phyloP scores from a whole-genome alignment of 257 asterid species.

The Nicotiana undulata region DNA sequence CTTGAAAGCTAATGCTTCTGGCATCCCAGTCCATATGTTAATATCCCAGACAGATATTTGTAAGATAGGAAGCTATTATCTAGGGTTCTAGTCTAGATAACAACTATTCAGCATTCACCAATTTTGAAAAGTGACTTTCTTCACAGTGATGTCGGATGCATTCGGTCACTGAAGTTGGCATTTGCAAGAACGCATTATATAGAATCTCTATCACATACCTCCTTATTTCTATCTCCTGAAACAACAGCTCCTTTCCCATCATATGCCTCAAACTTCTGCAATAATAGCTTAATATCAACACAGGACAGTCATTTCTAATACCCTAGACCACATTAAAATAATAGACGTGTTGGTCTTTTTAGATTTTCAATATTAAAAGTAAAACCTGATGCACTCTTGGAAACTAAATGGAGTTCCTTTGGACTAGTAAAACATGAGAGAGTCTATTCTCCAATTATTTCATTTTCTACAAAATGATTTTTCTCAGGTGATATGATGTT shows the following conservation, averaged over 20 bases:
- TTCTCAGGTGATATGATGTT: background rate
- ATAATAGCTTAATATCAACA: background rate
- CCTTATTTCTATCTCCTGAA: conserved; percentile 82
- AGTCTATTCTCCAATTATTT: background rate
- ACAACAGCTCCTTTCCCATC: conserved; percentile 65
- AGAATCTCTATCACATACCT: conserved; percentile 39
- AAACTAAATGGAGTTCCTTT: background rate
- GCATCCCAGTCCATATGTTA: background rate
- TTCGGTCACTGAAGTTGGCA: background rate
- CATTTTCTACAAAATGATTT: background rate
- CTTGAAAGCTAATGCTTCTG: background rate
- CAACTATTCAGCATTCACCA: background rate
- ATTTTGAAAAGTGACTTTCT: background rate
- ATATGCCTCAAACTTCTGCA: conserved; percentile 91
- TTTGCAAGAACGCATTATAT: background rate
- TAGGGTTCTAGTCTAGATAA: background rate
- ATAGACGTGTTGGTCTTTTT: background rate
- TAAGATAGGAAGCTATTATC: background rate
- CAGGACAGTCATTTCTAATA: background rate
- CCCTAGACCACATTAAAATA: background rate
- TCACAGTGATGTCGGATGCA: background rate
- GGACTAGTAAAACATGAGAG: background rate
- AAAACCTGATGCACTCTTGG: background rate
- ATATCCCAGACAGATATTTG: background rate
- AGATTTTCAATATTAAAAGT: background rate